Conservation (phyloP, 495 filamentous ascomycete genomes). For the Chaetomidium leptoderma region DNA sequence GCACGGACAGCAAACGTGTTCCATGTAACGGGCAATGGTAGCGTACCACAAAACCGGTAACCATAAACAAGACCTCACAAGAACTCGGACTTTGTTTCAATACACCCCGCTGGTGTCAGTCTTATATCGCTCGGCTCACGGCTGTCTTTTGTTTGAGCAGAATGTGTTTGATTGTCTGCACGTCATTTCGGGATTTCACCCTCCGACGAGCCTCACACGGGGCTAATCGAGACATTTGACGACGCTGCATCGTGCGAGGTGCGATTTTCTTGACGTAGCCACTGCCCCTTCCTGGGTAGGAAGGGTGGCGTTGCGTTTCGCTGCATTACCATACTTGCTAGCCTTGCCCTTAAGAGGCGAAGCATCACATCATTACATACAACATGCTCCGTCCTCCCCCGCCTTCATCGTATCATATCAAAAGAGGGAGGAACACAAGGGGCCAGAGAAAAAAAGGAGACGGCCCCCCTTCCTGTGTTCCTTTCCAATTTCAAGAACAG, state of each 20-base stretch:
- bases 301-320: background rate
- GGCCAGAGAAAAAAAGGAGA: background rate
- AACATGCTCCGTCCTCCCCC: background rate
- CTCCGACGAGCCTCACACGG: background rate
- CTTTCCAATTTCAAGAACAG: background rate
- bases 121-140: background rate
- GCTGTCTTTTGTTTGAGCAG: background rate
- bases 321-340: background rate
- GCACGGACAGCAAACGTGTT: too few relatives aligned
- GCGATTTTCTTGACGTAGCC: background rate
- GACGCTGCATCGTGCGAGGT: background rate
- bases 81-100: too few relatives aligned
- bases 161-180: background rate
- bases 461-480: background rate
- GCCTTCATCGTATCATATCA: background rate
- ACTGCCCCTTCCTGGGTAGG: background rate
- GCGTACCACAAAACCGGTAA: background rate
- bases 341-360: background rate
- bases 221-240: too few relatives aligned
- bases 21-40: background rate
- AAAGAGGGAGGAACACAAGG: background rate
- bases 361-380: constrained; percentile 1
- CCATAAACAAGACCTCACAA: too few relatives aligned
- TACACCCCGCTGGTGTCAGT: too few relatives aligned
- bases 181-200: background rate